Conservation (phyloP, 345 rosid genomes). For the Reutealis trisperma region DNA sequence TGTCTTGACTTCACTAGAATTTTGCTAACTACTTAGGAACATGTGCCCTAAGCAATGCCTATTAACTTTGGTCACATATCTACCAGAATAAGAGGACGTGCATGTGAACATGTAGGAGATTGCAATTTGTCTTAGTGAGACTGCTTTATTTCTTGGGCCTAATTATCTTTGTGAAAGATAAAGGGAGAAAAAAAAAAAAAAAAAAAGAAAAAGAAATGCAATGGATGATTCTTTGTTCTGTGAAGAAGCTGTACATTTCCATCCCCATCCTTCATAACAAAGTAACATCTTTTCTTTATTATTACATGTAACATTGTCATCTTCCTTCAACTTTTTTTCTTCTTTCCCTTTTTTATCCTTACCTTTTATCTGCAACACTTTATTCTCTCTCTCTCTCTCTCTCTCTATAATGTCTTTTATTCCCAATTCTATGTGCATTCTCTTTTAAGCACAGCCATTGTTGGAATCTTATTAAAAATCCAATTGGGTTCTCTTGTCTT, state of each 20-base stretch:
- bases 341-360: not conserved
- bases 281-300: constrained; percentile 44
- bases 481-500: constrained; percentile 19
- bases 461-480: constrained; percentile 23
- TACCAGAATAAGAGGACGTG: not conserved
- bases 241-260: constrained; percentile 12
- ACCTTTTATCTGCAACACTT: constrained; percentile 30
- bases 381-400: constrained; percentile 9
- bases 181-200: not conserved
- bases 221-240: constrained; percentile 16
- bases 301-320: constrained; percentile 16
- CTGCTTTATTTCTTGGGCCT: constrained; percentile 12
- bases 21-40: not conserved
- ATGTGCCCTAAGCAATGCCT: not conserved
- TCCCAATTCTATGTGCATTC: constrained; percentile 22
- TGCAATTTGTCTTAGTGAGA: constrained; percentile 16
- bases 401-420: constrained; percentile 18
- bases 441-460: constrained; percentile 29
- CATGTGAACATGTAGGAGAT: constrained; percentile 3
- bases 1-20: not conserved
- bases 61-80: not conserved
- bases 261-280: constrained; percentile 51
- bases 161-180: not conserved
- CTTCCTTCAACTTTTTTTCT: constrained; percentile 16
- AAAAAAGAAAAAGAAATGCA: constrained; percentile 19